Percentiles rank a stretch among this genome's conserved stretches.
phyloP scores from a whole-genome alignment of 257 asterid genomes.

The Cordia subcordata region DNA sequence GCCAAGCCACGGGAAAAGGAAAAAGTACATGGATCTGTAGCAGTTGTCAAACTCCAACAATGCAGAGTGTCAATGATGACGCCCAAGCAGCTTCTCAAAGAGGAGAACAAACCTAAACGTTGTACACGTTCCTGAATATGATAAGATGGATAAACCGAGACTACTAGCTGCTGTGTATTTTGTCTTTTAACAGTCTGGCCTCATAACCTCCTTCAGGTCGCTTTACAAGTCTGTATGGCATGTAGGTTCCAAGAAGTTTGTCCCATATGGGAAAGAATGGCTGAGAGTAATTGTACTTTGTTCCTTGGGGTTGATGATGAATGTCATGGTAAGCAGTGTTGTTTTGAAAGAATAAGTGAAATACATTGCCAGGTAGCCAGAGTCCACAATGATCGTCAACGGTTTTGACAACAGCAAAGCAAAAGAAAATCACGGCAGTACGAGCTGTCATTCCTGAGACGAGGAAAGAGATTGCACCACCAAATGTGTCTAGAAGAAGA shows the following conservation, averaged over 20 bases:
- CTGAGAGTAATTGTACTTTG: conserved; percentile 78
- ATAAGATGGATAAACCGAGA: conserved; percentile 7
- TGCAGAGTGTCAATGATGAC: conserved; percentile 16
- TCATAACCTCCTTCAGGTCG: conserved; percentile 79
- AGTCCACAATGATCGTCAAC: conserved; percentile 94
- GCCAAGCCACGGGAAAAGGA: conserved; percentile 8
- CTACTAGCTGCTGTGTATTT: conserved; percentile 2
- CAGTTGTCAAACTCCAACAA: conserved; percentile 21
- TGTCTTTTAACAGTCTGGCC: conserved; percentile 61
- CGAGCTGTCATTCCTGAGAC: conserved; percentile 85
- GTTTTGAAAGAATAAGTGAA: conserved; percentile 69
- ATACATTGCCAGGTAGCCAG: conserved; percentile 79
- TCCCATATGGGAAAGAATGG: conserved; percentile 91
- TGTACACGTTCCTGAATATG: conserved; percentile 16
- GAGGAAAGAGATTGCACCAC: conserved; percentile 85
- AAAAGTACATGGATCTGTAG: conserved; percentile 10
- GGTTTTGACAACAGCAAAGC: conserved; percentile 73
- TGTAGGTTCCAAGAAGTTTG: conserved; percentile 73
- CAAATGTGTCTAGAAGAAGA: conserved; percentile 73
- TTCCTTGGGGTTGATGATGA: conserved; percentile 88
- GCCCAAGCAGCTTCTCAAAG: conserved; percentile 18
- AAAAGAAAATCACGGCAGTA: conserved; percentile 76
- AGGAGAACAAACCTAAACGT: conserved; percentile 19
- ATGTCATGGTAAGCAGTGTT: conserved; percentile 83
- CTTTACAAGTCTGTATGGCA: conserved; percentile 56